Conservation (phyloP, 225 moss, liverwort and hornwort species). For the Pseudisothecium myosuroides region DNA sequence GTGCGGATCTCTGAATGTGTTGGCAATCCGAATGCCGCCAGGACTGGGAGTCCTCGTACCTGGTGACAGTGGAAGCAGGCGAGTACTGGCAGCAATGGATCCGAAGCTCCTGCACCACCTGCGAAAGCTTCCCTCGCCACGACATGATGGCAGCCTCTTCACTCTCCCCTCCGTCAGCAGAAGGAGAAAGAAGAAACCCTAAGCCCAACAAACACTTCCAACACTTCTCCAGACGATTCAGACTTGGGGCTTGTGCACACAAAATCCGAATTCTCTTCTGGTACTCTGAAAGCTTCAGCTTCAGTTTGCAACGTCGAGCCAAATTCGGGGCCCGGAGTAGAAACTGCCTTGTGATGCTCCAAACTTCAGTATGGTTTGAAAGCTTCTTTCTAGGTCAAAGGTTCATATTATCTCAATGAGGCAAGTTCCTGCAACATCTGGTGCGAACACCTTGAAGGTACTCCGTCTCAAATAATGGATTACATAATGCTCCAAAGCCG, state of each 20-base stretch:
- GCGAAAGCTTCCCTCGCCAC: conserved; percentile 80
- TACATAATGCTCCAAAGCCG: too few relatives aligned
- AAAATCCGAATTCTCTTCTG: background rate
- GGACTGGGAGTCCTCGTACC: conserved; percentile 5
- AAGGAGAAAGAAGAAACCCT: background rate
- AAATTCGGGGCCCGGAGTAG: background rate
- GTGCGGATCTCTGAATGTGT: background rate
- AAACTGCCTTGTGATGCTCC: background rate
- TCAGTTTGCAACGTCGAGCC: background rate
- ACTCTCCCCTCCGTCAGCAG: background rate
- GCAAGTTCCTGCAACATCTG: background rate
- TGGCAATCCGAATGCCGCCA: background rate
- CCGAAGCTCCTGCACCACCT: conserved; percentile 75
- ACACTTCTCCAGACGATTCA: background rate
- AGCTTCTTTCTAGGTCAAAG: background rate
- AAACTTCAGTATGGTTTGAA: background rate
- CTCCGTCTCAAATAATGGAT: background rate
- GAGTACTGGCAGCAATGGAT: conserved; percentile 85
- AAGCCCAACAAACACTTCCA: background rate
- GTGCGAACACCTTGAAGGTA: background rate
- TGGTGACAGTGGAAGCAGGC: conserved; percentile 59
- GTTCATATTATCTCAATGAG: background rate
- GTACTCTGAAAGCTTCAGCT: background rate
- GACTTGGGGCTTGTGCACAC: background rate
- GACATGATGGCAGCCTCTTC: conserved; percentile 37